A percentile compares a stretch with the other conserved stretches of the same genome.
phyloP scores from a whole-genome alignment of 192 early-diverging fungal genomes.

The Obelidium mucronatum region DNA sequence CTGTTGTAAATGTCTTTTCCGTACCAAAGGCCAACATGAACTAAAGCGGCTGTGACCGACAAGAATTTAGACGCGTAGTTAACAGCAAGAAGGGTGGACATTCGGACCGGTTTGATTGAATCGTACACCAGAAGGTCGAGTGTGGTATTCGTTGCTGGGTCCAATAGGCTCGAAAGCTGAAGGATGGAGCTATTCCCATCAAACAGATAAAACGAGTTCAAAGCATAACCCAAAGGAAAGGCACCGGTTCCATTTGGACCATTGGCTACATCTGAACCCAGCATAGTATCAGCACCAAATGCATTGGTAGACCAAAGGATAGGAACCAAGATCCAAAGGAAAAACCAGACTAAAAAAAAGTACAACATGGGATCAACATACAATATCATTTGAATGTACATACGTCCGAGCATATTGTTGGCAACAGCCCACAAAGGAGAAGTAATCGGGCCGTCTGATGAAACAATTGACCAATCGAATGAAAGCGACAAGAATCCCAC shows the following conservation, averaged over 20 bases:
- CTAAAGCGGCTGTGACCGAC: slow-evolving; percentile 59
- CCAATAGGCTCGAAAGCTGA: not conserved
- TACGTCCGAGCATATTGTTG: slow-evolving; percentile 25
- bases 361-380: not conserved
- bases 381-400: slow-evolving; percentile 2
- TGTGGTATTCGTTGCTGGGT: slow-evolving; percentile 21
- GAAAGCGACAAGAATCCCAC: slow-evolving; percentile 39
- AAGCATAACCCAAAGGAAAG: slow-evolving; percentile 31
- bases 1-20: slow-evolving; percentile 38
- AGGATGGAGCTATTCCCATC: slow-evolving; percentile 17
- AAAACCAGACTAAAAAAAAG: slow-evolving; percentile 22
- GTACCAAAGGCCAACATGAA: slow-evolving; percentile 68
- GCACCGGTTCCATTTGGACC: slow-evolving; percentile 33
- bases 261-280: slow-evolving; percentile 18
- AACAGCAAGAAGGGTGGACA: slow-evolving; percentile 36
- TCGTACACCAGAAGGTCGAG: slow-evolving; percentile 15
- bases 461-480: slow-evolving; percentile 32
- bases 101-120: slow-evolving; percentile 12
- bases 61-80: slow-evolving; percentile 46
- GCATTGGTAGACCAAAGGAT: slow-evolving; percentile 38
- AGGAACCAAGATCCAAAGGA: slow-evolving; percentile 38
- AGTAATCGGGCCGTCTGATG: not conserved
- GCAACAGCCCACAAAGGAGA: slow-evolving; percentile 12
- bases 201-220: slow-evolving; percentile 37
- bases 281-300: slow-evolving; percentile 36